Evolutionary conservation across 2,329 filamentous ascomycete species (phyloP).

Genomic region (Penicillium olsonii): DNA sequence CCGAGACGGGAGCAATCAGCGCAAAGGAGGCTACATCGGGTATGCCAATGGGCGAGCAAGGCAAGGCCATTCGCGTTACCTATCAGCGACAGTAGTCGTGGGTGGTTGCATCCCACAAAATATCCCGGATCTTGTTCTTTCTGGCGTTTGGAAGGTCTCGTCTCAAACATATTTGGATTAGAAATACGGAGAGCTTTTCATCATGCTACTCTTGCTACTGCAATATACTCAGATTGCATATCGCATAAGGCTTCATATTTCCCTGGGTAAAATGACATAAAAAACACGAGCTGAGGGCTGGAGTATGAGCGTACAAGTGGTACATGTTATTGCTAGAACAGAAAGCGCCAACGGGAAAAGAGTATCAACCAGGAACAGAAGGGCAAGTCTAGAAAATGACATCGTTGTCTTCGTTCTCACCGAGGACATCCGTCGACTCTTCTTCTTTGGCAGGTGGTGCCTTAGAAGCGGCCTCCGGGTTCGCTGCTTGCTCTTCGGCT

Average conservation of each 20-base stretch:
- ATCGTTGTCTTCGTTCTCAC: constrained; percentile 76
- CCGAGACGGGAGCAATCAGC: constrained; percentile 82
- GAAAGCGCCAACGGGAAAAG: constrained; percentile 12
- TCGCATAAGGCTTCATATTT: constrained; percentile 13
- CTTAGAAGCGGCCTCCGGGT: constrained; percentile 35
- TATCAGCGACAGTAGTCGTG: constrained; percentile 74
- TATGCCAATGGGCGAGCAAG: constrained; percentile 73
- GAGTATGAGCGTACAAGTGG: constrained; percentile 11
- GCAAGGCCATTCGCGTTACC: constrained; percentile 86
- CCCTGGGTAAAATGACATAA: constrained; percentile 1
- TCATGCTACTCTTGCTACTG: neutral
- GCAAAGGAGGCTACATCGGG: constrained; percentile 93
- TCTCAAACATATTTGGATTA: constrained; percentile 15
- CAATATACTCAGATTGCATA: constrained; percentile 5
- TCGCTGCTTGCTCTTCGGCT: constrained; percentile 59
- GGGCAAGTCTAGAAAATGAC: constrained; percentile 69
- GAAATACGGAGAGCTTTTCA: constrained; percentile 17
- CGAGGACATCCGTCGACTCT: constrained; percentile 66
- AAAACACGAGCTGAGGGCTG: constrained; percentile 4
- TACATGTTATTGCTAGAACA: constrained; percentile 11
- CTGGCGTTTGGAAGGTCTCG: constrained; percentile 33
- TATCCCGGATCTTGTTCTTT: constrained; percentile 20
- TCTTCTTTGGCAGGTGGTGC: constrained; percentile 39
- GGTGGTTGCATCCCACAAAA: constrained; percentile 17
- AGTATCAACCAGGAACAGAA: constrained; percentile 24